phyloP scores from a whole-genome alignment of 768 basidiomycete species.

The Gymnopilus junonius region DNA sequence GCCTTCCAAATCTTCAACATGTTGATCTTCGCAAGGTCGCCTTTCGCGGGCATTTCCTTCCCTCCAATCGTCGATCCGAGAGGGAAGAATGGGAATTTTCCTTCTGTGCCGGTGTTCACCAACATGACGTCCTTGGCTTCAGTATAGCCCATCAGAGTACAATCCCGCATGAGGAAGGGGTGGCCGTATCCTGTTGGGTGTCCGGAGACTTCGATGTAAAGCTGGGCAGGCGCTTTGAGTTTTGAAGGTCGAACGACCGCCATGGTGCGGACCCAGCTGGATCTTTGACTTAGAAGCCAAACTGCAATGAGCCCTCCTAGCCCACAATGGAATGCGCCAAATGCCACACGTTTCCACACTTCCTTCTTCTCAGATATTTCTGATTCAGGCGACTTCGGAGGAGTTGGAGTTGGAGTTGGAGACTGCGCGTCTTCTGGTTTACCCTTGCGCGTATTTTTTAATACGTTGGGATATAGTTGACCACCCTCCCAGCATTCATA shows the following conservation, averaged over 20 bases:
- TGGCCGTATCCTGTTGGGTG: slow-evolving; percentile 12
- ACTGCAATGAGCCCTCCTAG: slow-evolving; percentile 11
- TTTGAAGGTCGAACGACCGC: slow-evolving; percentile 7
- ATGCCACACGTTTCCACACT: slow-evolving; percentile 7
- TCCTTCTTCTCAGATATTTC: background rate
- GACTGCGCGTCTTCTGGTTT: background rate
- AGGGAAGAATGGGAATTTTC: slow-evolving; percentile 13
- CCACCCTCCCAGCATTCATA: slow-evolving; percentile 12
- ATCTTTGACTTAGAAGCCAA: slow-evolving; percentile 12
- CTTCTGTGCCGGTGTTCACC: slow-evolving; percentile 1
- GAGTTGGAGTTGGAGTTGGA: background rate
- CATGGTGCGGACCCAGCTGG: slow-evolving; percentile 15
- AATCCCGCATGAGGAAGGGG: slow-evolving; percentile 4
- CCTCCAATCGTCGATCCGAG: slow-evolving; percentile 4
- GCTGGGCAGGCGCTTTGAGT: background rate
- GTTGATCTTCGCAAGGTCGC: slow-evolving; percentile 6
- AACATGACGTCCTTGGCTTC: slow-evolving; percentile 8
- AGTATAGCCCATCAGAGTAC: slow-evolving; percentile 1
- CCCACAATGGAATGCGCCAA: slow-evolving; percentile 9
- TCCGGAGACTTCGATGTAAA: slow-evolving; percentile 10
- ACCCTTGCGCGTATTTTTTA: background rate
- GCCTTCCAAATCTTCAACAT: slow-evolving; percentile 13
- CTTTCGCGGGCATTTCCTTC: slow-evolving; percentile 2
- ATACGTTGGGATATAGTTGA: slow-evolving; percentile 8
- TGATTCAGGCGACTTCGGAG: background rate